Base-by-base conservation (phyloP, 2,329 filamentous ascomycete genomes). In the Aureobasidium lini region DNA sequence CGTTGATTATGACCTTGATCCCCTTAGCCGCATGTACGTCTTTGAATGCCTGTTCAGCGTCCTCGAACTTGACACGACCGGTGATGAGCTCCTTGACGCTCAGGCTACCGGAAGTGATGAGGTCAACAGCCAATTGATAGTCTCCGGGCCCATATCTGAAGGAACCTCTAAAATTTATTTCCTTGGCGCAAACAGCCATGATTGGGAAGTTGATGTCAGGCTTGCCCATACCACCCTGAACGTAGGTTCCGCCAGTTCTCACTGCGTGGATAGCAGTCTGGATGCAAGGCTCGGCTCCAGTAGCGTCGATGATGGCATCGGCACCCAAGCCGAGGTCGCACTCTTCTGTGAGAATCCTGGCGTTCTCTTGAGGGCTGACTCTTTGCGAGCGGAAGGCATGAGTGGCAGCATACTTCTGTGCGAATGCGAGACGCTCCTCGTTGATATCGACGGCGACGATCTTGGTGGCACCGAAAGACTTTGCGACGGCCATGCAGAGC, bases 151-250 rank as follows among this genome's bases (percentile, higher is more conserved):
- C 62, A 29, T 66, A 67, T 36, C 65, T 57, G 57, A 67, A 67
- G 86, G 87, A 91, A 28, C 91, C 91, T 69, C 86, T 88, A 49
- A 88, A 80, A 15, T 85, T 93, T 57, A 95, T 79, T 77, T 96
- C 92, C 77, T 96, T 96, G 53, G 85, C 81, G 73, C 90, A 95
- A 67, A 94, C 79, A 10, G 88, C 86, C 84, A 92, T 88, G 72
- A 96, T 95, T 60, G 92, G 92, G 77, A 95, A 95, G 15, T 75
- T 88, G 72, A 95, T 90, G 68, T 95, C 88, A 42, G 84, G 74
- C 70, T 86, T 87, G 68, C 92, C 92, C 90, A 96, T 94, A 60
- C 90, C 91, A 62, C 85, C 89, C 76, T 94, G 89, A 4, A 94
- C 72, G 67, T 90, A 93, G 15, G 82, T 86, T 34, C 89, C 89